phyloP scores from a whole-genome alignment of 192 early-diverging fungal genomes.

The Backusella mclennaniae region DNA sequence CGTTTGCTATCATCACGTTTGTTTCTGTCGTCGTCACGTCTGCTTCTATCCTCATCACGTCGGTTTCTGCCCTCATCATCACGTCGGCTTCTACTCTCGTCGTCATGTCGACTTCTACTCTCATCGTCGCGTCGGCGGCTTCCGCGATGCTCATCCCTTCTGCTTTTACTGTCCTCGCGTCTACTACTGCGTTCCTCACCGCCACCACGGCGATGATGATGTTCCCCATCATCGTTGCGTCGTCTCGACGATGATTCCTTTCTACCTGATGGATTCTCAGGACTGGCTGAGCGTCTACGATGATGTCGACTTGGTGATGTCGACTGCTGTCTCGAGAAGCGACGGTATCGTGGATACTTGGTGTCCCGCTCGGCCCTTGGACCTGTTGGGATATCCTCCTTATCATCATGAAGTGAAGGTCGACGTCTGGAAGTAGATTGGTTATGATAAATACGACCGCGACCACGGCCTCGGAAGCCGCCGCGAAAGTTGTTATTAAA shows the following conservation, averaged over 20 bases:
- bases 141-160: neutral
- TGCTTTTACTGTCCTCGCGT: neutral
- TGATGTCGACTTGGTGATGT: constrained; percentile 12
- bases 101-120: neutral
- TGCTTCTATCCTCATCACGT: neutral
- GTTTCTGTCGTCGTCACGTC: neutral
- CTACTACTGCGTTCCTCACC: neutral
- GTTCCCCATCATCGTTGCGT: neutral
- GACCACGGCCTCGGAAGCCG: constrained; percentile 6
- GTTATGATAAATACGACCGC: constrained; percentile 14
- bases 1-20: neutral
- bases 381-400: constrained; percentile 22
- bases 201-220: constrained; percentile 10
- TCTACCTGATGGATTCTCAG: neutral
- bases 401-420: neutral
- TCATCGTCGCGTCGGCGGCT: neutral
- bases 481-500: constrained; percentile 9
- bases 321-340: constrained; percentile 10
- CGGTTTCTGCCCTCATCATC: neutral
- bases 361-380: constrained; percentile 23
- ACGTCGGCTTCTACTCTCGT: neutral
- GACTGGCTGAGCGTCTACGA: neutral
- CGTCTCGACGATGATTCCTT: neutral
- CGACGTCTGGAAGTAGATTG: constrained; percentile 4
- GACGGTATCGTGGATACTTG: neutral